Conservation (phyloP, 2,329 filamentous ascomycete genomes). For the Teratosphaeria destructans region DNA sequence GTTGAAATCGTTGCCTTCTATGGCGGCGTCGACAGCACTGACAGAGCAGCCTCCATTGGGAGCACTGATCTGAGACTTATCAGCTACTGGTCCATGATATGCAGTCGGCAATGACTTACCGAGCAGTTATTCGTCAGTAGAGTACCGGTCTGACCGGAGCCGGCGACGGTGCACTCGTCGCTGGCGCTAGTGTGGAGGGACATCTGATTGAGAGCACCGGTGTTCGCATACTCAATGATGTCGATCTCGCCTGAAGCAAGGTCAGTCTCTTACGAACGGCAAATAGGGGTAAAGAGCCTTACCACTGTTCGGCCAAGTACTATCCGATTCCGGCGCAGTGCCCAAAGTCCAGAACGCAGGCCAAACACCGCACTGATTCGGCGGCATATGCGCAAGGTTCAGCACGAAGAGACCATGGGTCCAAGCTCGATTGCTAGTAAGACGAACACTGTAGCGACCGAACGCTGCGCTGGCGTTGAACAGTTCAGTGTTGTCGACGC, state of each 20-base stretch:
- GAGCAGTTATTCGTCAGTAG: conserved; percentile 43
- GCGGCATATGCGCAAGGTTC: conserved; percentile 42
- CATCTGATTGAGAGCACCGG: conserved; percentile 15
- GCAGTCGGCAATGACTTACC: conserved; percentile 21
- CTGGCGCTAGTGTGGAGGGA: conserved; percentile 30
- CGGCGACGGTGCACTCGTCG: conserved; percentile 29
- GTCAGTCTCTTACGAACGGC: not conserved
- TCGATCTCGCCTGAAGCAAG: conserved; percentile 32
- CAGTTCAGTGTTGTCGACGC: conserved; percentile 13
- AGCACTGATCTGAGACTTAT: conserved; percentile 25
- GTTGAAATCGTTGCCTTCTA: conserved; percentile 42
- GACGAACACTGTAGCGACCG: conserved; percentile 34
- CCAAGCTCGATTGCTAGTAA: conserved; percentile 36
- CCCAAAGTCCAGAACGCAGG: conserved; percentile 22
- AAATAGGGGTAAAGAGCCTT: conserved; percentile 29
- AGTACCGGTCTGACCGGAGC: conserved; percentile 31
- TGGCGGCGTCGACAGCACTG: conserved; percentile 7
- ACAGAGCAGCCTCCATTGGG: conserved; percentile 29
- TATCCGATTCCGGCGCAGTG: conserved; percentile 2
- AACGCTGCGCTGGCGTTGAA: conserved; percentile 25
- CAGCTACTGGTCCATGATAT: not conserved
- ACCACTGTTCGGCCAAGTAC: conserved; percentile 32
- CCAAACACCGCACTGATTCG: conserved; percentile 28
- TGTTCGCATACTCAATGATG: conserved; percentile 35
- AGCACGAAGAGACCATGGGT: conserved; percentile 38